These are phyloP conservation scores for Blastomyces parvus DNA, from an alignment of 2,329 filamentous ascomycete genomes.

Conservation along the genomic window DNA sequence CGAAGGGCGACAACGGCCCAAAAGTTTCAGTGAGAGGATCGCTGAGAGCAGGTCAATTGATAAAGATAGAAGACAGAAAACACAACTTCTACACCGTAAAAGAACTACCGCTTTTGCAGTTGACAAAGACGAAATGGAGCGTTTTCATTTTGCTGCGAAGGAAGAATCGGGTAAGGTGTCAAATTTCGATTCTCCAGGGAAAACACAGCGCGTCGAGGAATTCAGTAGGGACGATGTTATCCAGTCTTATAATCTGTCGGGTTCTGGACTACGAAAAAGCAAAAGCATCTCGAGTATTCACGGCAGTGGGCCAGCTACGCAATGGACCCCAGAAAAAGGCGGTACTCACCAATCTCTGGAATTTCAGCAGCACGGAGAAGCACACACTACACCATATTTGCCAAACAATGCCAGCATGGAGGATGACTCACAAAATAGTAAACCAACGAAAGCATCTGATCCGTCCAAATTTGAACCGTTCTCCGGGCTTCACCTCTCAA, in stretches of 20 bases:
- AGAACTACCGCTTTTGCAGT: constrained; percentile 37
- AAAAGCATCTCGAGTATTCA: constrained; percentile 26
- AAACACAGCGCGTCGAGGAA: constrained; percentile 39
- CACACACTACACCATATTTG: background rate
- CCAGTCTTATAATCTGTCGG: constrained; percentile 24
- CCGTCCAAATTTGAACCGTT: constrained; percentile 70
- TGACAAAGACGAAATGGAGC: constrained; percentile 36
- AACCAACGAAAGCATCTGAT: constrained; percentile 34
- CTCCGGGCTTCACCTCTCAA: constrained; percentile 73
- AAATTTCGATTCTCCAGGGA: constrained; percentile 38
- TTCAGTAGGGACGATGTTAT: constrained; percentile 57
- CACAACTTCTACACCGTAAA: constrained; percentile 29
- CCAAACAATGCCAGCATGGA: constrained; percentile 14
- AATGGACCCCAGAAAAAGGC: background rate
- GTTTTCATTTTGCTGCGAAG: constrained; percentile 32
- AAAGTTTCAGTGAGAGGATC: constrained; percentile 77
- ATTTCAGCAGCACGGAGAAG: background rate
- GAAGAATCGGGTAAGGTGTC: constrained; percentile 17
- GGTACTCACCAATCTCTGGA: constrained; percentile 15
- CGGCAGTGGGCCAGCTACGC: constrained; percentile 13
- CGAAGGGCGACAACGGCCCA: constrained; percentile 29
- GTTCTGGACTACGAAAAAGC: constrained; percentile 26
- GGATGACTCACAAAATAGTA: constrained; percentile 13
- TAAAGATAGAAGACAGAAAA: constrained; percentile 30
- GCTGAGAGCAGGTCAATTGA: constrained; percentile 52